Evolutionary conservation across 345 rosid genomes (phyloP), one percentile per base, ranked within the genome.

Genomic region (Gossypium ekmanianum): DNA sequence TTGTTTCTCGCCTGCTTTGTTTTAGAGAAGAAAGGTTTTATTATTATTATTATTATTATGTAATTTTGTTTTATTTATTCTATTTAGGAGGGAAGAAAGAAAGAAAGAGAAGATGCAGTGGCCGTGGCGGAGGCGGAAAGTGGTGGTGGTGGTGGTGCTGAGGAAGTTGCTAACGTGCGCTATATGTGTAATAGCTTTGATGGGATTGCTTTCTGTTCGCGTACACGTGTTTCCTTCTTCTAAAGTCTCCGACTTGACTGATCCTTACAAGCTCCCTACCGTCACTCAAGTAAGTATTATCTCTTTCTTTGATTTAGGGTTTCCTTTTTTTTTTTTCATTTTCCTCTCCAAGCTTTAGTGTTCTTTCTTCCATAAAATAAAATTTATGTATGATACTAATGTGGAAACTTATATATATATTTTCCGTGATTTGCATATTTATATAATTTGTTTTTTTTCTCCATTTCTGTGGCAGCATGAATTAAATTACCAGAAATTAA

Each of bases 151-250:
- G 84, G 82, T 72, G 70, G 47, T 71, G 63, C 74, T 87, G 70
- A 85, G 91, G 79, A 84, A 77, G 76, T 11, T 83, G 76, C 79
- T 94, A 76, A 90, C 86, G 27, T 89, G 82, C 76, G 92, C 92
- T 81, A 84, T 88, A 29, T 84, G 92, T 74, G 77, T 73, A 29
- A 82, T 92, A 54, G 82, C 91, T 2, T 75, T 88, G 43, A 71
- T 82, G 22, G 76, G 79, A 5, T 79, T 82, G 52, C 54, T 75
- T 24, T 64, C 77, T 41, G 77, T 43, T 34, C 88, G 89, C 87
- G 74, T 85, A 17, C 88, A 82, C 77, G 80, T 87, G 24, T 79
- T 91, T 75, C 89, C 92, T 88, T 78, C 84, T 26, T 72, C 84
- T 20, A 81, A 52, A 57, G 76, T 84, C 73, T 76, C 86, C 45